Evolutionary conservation across 176 grass and related monocot genomes (phyloP), one percentile per base, ranked within the genome.

Genomic region (Oryza officinalis): DNA sequence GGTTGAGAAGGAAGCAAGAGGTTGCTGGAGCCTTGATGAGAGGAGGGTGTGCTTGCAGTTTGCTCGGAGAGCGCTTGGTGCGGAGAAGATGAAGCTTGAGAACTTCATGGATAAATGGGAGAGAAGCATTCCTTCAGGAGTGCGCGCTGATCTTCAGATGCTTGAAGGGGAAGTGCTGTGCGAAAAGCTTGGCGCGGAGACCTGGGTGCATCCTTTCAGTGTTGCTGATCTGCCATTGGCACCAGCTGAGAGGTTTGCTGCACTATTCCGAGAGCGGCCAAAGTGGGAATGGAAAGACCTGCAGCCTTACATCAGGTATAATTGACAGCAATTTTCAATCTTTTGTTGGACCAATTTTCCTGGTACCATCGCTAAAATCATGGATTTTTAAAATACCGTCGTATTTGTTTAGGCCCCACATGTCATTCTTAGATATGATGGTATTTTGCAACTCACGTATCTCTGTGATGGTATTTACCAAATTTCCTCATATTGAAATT

Each of bases 271-370:
- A 18, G 96, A 93, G 77, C 88, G 89, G 27, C 41, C 82, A 26
- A 98, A 83, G 81, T 98, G 96, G 96, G 89, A 87, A 78, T 95
- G 93, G 93, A 98, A 93, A 66, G 96, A 98, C 49, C 64, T 98
- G 77, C 89, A 98, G 65, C 93, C 93, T 28, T 98, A 90, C 82
- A 88, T 98, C 83, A 98, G 96, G 96, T 98, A 63, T 98, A 52
- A 31, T 4, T 73, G 10, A 40, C 38, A 13, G 0, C 14, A 47
- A 8, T 22, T 54, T 54, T 54, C 0, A 14, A 47, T 47, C n/a
- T 78, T 35, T 27, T n/a, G 26, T 76, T 66, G 31, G 37, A 8
- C 37, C 37, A 38, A 38, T 38, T 9, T 38, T 8, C 37, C 37
- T 38, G 7, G 37, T 38, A 38, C 37, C 37, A 38, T 38, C 7